Conservation (phyloP, 768 basidiomycete genomes). For the Cytidiella melzeri region DNA sequence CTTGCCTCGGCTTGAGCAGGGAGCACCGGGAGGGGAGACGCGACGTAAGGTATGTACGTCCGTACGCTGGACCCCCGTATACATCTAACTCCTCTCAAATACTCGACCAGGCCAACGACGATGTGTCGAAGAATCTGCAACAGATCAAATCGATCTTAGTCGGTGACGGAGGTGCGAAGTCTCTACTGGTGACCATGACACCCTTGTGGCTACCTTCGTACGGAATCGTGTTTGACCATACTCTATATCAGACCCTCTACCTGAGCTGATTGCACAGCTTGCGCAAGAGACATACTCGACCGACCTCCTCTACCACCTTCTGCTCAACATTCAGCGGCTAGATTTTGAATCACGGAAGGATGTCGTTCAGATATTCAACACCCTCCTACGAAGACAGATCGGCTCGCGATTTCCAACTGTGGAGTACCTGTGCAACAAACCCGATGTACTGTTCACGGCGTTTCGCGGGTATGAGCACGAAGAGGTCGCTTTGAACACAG, state of each 20-base stretch:
- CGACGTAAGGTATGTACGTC: constrained; percentile 62
- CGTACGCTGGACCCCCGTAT: not conserved
- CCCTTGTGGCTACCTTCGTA: not conserved
- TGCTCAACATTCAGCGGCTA: constrained; percentile 77
- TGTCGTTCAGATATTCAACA: constrained; percentile 83
- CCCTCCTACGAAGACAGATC: constrained; percentile 85
- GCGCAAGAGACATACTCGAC: constrained; percentile 94
- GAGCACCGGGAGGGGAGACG: constrained; percentile 68
- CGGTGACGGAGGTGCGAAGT: constrained; percentile 73
- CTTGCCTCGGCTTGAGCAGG: constrained; percentile 67
- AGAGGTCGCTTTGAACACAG: constrained; percentile 94
- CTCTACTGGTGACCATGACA: not conserved
- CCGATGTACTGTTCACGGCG: constrained; percentile 74
- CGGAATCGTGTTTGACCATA: not conserved
- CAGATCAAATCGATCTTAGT: constrained; percentile 85
- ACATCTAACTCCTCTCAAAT: not conserved
- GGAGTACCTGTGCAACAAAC: constrained; percentile 80
- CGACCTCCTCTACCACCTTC: constrained; percentile 76
- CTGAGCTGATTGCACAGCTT: constrained; percentile 89
- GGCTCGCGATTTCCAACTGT: constrained; percentile 94
- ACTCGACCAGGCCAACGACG: constrained; percentile 68
- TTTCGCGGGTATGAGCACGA: constrained; percentile 93
- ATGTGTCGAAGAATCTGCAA: constrained; percentile 82
- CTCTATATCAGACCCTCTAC: constrained; percentile 69
- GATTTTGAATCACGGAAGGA: constrained; percentile 93